phyloP scores from a whole-genome alignment of 768 basidiomycete genomes.

The Auriculariales sp. region DNA sequence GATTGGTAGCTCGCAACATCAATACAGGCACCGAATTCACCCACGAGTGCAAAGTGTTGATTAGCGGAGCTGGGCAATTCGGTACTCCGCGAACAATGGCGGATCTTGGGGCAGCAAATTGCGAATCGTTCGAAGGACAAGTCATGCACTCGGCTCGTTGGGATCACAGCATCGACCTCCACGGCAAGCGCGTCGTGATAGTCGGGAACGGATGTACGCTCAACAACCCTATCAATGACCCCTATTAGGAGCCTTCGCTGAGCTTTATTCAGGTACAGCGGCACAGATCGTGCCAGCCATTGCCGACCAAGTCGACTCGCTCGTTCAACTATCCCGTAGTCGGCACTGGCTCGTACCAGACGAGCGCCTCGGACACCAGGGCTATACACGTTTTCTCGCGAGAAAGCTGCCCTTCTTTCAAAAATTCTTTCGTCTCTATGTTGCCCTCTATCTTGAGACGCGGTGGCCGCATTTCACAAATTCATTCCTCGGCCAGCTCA shows the following conservation, averaged over 20 bases:
- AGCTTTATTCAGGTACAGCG: slow-evolving; percentile 4
- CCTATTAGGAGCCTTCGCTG: background rate
- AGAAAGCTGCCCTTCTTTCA: slow-evolving; percentile 6
- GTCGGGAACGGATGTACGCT: slow-evolving; percentile 13
- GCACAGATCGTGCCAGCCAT: slow-evolving; percentile 11
- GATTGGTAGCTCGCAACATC: background rate
- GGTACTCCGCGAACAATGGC: background rate
- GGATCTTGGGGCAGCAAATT: slow-evolving; percentile 1
- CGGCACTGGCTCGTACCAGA: slow-evolving; percentile 9
- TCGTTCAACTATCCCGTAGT: slow-evolving; percentile 11
- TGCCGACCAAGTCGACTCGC: slow-evolving; percentile 2
- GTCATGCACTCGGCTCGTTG: slow-evolving; percentile 12
- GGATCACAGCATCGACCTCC: slow-evolving; percentile 7
- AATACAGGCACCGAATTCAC: background rate
- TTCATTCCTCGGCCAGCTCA: slow-evolving; percentile 1
- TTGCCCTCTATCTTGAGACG: background rate
- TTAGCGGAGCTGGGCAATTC: background rate
- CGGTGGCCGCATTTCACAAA: background rate
- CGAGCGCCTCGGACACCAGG: background rate
- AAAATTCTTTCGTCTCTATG: background rate
- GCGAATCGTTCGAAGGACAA: slow-evolving; percentile 6
- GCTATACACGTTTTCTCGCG: background rate
- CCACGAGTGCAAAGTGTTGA: background rate
- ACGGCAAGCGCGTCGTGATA: slow-evolving; percentile 11
- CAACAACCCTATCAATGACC: background rate